These are phyloP conservation scores for Papiliotrema fonsecae DNA, from an alignment of 1,284 basidiomycete genomes.

Conservation along the genomic window DNA sequence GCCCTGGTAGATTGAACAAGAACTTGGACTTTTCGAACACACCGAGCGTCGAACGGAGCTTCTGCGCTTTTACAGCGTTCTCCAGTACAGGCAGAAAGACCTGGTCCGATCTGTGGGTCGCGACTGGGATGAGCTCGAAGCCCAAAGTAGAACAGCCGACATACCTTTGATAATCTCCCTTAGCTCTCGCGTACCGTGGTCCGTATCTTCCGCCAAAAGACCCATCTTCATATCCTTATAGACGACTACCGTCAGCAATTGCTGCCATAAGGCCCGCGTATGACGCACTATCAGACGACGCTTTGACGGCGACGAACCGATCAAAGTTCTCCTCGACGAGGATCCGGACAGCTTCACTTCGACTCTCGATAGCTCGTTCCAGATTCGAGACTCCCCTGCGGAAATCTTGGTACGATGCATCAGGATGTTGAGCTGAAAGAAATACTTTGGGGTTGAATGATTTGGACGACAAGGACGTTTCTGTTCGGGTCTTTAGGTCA, in stretches of 20 bases:
- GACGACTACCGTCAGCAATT: constrained; percentile 56
- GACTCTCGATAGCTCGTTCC: constrained; percentile 71
- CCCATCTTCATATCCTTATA: constrained; percentile 91
- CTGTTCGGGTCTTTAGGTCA: constrained; percentile 51
- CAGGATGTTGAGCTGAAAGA: constrained; percentile 85
- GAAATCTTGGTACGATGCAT: constrained; percentile 91
- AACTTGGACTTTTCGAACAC: constrained; percentile 97
- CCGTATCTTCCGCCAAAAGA: constrained; percentile 66
- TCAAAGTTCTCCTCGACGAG: constrained; percentile 98
- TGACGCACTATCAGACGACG: constrained; percentile 81
- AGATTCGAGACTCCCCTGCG: constrained; percentile 67
- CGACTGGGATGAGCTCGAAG: constrained; percentile 33
- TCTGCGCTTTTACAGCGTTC: constrained; percentile 90
- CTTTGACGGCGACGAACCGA: constrained; percentile 95
- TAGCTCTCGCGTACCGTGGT: constrained; percentile 78
- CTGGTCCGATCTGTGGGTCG: constrained; percentile 84
- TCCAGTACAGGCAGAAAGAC: constrained; percentile 95
- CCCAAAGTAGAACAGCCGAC: too few relatives aligned
- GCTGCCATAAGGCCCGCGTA: neutral
- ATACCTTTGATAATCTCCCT: constrained; percentile 77
- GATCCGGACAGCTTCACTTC: constrained; percentile 87
- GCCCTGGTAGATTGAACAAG: constrained; percentile 94
- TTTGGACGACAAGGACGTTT: constrained; percentile 81
- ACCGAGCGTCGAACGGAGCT: constrained; percentile 84
- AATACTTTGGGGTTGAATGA: constrained; percentile 94